phyloP scores from a whole-genome alignment of 306 rosid species.

The Dryas octopetala region DNA sequence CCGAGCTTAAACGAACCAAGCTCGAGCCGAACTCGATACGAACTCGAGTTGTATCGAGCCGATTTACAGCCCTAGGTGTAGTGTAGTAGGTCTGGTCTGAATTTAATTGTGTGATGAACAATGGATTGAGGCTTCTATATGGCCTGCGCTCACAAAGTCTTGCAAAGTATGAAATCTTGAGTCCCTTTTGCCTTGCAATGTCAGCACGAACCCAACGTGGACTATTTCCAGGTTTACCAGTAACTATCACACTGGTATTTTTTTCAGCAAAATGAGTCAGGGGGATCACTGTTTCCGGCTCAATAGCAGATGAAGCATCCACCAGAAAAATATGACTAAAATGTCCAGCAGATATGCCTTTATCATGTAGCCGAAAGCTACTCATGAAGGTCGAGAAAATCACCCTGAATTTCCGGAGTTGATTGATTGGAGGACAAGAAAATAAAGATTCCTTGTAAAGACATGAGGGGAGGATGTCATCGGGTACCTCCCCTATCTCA shows the following conservation, averaged over 20 bases:
- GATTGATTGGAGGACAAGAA: constrained; percentile 26
- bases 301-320: constrained; percentile 39
- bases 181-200: constrained; percentile 30
- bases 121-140: constrained; percentile 1
- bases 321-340: constrained; percentile 36
- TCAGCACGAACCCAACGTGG: constrained; percentile 25
- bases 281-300: constrained; percentile 37
- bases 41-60: too few species aligned
- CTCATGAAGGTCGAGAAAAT: constrained; percentile 42
- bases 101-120: not conserved
- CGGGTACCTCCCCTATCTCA: constrained; percentile 26
- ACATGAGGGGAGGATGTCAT: constrained; percentile 32
- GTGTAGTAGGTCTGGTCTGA: not conserved
- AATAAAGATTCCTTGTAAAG: constrained; percentile 27
- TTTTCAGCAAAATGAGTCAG: constrained; percentile 29
- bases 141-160: constrained; percentile 20
- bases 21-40: too few species aligned
- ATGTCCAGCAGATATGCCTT: constrained; percentile 34
- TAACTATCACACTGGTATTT: constrained; percentile 32
- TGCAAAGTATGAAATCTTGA: constrained; percentile 29
- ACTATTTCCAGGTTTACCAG: constrained; percentile 11
- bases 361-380: constrained; percentile 29
- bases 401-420: constrained; percentile 33
- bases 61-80: too few species aligned
- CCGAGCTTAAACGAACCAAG: too few species aligned